Evolutionary conservation across 2,329 filamentous ascomycete genomes (phyloP).

Genomic region (Escovopsis weberi): DNA sequence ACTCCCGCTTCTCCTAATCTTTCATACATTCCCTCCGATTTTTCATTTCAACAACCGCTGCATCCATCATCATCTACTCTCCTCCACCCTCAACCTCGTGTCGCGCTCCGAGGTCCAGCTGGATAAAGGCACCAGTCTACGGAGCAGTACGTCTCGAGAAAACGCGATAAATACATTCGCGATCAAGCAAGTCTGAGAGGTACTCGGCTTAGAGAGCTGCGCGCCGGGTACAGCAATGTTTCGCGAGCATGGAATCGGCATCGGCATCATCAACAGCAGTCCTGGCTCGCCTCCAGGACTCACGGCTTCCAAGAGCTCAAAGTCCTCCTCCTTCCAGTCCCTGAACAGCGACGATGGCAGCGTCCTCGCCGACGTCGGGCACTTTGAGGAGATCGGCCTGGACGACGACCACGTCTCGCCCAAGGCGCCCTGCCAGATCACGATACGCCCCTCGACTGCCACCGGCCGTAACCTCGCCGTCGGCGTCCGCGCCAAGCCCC

Average conservation of each 20-base stretch:
- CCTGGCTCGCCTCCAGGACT: slow-evolving; percentile 41
- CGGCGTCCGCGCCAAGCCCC: slow-evolving; percentile 17
- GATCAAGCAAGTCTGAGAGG: neutral
- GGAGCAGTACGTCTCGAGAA: too few relatives aligned
- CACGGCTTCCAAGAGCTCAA: slow-evolving; percentile 73
- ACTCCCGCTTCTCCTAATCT: neutral
- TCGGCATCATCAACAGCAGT: slow-evolving; percentile 11
- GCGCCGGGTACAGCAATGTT: slow-evolving; percentile 21
- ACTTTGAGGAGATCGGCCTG: slow-evolving; percentile 90
- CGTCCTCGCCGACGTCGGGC: slow-evolving; percentile 55
- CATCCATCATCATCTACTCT: too few relatives aligned
- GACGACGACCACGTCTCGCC: slow-evolving; percentile 46
- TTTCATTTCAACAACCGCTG: too few relatives aligned
- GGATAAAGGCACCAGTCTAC: too few relatives aligned
- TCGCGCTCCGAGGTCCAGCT: too few relatives aligned
- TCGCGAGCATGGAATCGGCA: slow-evolving; percentile 16
- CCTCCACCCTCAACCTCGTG: too few relatives aligned
- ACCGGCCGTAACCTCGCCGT: slow-evolving; percentile 17
- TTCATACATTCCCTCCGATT: too few relatives aligned
- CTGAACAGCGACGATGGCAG: slow-evolving; percentile 60
- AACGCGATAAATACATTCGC: too few relatives aligned
- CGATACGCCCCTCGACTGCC: slow-evolving; percentile 22
- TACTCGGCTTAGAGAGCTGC: slow-evolving; percentile 2
- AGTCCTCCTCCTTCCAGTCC: slow-evolving; percentile 78
- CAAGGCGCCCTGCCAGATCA: slow-evolving; percentile 30